Evolutionary conservation across 2,329 filamentous ascomycete genomes (phyloP), one percentile per base, ranked within the genome.

Genomic region (Pyrenochaeta sp.): DNA sequence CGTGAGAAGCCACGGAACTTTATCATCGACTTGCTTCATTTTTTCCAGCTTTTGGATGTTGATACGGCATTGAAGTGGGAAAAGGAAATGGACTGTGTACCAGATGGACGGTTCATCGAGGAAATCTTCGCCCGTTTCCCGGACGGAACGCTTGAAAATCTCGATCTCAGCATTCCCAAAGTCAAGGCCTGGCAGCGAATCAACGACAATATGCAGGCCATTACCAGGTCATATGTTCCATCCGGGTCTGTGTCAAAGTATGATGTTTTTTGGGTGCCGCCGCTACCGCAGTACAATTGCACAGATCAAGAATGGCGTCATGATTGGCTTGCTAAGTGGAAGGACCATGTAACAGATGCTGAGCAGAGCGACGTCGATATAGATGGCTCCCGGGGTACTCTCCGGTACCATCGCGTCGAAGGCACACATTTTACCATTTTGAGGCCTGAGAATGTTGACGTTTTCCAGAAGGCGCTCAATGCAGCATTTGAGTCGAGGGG

Each of bases 361-460:
- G 27, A 12, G 2, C 45, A 54, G 12, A 41, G 29, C 3, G 51
- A 54, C 17, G 51, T 54, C 10, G 51, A 54, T 4, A 29, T 7
- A 2, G 51, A 54, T 11, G 14, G 45, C 0, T 54, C 51, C 1
- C 1, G 36, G 20, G 45, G 47, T 2, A 30, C 51, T 23, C 35
- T 54, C 4, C 41, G 42, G 15, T 49, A 54, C 7, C 46, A 54
- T 43, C 45, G 46, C 2, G 46, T 54, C 10, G 36, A 49, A 4
- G 51, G 51, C 6, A 54, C 46, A 5, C 51, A 54, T 47, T 54
- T 54, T 15, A 54, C 51, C 7, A 54, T 54, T 17, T 12, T 54
- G 36, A 42, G 47, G 30, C 36, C 29, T 3, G 51, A 54, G 23
- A 54, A 54, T 15, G 23, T 54, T 2, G 46, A 54, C 1, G 51